phyloP scores from a whole-genome alignment of 495 filamentous ascomycete species.

The Penicillium ochrochloron region DNA sequence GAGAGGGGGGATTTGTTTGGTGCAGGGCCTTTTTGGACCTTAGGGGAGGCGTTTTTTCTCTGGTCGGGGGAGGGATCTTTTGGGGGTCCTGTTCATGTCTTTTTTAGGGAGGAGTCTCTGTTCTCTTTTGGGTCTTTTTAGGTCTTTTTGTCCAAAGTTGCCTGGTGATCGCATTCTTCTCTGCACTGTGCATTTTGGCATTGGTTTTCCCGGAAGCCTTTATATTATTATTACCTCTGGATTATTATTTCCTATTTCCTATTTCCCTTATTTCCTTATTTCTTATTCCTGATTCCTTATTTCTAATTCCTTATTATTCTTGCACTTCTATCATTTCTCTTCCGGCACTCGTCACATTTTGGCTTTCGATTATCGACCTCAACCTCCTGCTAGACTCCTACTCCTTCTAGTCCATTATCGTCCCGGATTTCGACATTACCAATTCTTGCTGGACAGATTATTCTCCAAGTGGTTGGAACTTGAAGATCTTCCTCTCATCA shows the following conservation, averaged over 20 bases:
- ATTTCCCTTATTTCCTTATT: conserved; percentile 10
- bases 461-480: not conserved
- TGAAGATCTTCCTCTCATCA: not conserved
- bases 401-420: conserved; percentile 3
- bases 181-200: conserved; percentile 1
- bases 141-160: conserved; percentile 22
- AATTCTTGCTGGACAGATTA: not conserved
- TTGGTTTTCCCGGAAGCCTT: conserved; percentile 12
- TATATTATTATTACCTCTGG: conserved; percentile 9
- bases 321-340: conserved; percentile 16
- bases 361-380: not conserved
- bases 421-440: not conserved
- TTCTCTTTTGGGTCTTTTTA: not conserved
- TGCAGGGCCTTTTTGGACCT: not conserved
- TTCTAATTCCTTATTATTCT: conserved; percentile 15
- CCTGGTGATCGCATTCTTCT: conserved; percentile 33
- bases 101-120: conserved; percentile 4
- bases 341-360: conserved; percentile 9
- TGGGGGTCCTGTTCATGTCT: not conserved
- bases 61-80: not conserved
- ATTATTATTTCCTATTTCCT: conserved; percentile 2
- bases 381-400: not conserved
- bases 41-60: not conserved
- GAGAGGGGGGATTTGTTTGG: conserved; percentile 3
- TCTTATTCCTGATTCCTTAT: conserved; percentile 11